A percentile compares a stretch with the other conserved stretches of the same genome.
Conservation (phyloP, 2,329 filamentous ascomycete genomes). For the Paracoccidioides brasiliensis region DNA sequence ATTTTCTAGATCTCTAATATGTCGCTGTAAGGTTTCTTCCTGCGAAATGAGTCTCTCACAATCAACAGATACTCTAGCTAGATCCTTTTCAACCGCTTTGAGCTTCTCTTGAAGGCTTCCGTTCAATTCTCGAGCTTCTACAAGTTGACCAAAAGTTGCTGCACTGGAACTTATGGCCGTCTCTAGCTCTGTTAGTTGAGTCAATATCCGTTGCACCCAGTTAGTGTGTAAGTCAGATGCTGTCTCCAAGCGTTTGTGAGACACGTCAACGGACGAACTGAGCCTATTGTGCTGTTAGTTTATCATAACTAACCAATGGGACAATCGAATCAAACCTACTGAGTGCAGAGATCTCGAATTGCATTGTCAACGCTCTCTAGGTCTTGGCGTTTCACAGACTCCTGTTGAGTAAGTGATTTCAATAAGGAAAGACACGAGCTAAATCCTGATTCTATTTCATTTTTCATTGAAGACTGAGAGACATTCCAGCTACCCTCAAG, state of each 20-base stretch:
- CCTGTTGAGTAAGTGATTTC: background rate
- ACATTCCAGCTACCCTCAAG: constrained; percentile 1
- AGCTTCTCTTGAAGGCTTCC: constrained; percentile 13
- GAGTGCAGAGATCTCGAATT: constrained; percentile 11
- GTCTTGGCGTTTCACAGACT: background rate
- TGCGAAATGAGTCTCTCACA: constrained; percentile 6
- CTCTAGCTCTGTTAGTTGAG: constrained; percentile 14
- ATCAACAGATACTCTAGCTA: constrained; percentile 8
- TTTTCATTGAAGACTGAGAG: constrained; percentile 3
- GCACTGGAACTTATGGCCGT: constrained; percentile 11
- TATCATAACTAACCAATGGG: background rate
- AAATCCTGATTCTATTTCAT: constrained; percentile 4
- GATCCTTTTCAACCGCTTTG: constrained; percentile 9
- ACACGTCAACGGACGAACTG: constrained; percentile 9
- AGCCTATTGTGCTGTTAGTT: constrained; percentile 12
- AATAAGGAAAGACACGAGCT: constrained; percentile 6
- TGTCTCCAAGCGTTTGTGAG: constrained; percentile 11
- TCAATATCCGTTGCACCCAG: constrained; percentile 9
- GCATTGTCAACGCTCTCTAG: constrained; percentile 3
- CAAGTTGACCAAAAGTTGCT: constrained; percentile 14
- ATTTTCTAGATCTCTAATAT: constrained; percentile 15
- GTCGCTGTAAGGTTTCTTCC: constrained; percentile 17
- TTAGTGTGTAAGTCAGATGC: constrained; percentile 10
- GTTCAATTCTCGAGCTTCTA: constrained; percentile 11
- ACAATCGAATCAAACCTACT: constrained; percentile 14